Conservation (phyloP, 2,329 filamentous ascomycete species). For the Ilyonectria sp. region DNA sequence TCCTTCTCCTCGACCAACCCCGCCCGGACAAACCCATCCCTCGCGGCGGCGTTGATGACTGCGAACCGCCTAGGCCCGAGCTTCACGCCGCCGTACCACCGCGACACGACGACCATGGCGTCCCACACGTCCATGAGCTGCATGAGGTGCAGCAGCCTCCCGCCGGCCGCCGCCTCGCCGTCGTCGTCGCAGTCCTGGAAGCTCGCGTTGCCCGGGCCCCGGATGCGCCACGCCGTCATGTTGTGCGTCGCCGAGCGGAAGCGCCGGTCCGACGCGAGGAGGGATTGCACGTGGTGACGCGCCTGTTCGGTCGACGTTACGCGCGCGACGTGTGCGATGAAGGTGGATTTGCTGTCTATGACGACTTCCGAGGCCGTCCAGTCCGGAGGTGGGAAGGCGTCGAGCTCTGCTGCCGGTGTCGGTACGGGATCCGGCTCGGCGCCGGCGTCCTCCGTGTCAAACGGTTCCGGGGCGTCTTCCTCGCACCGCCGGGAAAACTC, state of each 20-base stretch:
- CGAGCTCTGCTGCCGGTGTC: constrained; percentile 46
- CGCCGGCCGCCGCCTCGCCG: constrained; percentile 92
- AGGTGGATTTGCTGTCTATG: constrained; percentile 88
- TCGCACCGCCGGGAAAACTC: constrained; percentile 69
- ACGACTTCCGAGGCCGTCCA: constrained; percentile 85
- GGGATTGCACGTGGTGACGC: constrained; percentile 77
- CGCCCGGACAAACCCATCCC: constrained; percentile 86
- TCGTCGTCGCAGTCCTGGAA: constrained; percentile 97
- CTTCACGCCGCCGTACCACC: constrained; percentile 95
- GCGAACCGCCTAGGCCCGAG: constrained; percentile 92
- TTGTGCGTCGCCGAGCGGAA: constrained; percentile 93
- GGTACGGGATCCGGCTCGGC: constrained; percentile 21
- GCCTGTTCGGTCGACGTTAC: constrained; percentile 82
- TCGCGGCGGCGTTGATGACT: constrained; percentile 88
- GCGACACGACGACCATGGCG: constrained; percentile 90
- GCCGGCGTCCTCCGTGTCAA: constrained; percentile 45
- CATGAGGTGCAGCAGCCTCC: constrained; percentile 88
- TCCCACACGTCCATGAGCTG: constrained; percentile 96
- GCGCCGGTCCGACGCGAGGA: constrained; percentile 87
- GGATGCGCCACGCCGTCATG: constrained; percentile 94
- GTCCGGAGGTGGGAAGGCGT: constrained; percentile 45
- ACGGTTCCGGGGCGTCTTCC: constrained; percentile 48
- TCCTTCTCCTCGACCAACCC: constrained; percentile 74
- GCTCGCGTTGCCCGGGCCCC: constrained; percentile 65
- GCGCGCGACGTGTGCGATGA: constrained; percentile 82